Evolutionary conservation across 2,329 filamentous ascomycete species (phyloP).

Genomic region (Verruconis gallopava): DNA sequence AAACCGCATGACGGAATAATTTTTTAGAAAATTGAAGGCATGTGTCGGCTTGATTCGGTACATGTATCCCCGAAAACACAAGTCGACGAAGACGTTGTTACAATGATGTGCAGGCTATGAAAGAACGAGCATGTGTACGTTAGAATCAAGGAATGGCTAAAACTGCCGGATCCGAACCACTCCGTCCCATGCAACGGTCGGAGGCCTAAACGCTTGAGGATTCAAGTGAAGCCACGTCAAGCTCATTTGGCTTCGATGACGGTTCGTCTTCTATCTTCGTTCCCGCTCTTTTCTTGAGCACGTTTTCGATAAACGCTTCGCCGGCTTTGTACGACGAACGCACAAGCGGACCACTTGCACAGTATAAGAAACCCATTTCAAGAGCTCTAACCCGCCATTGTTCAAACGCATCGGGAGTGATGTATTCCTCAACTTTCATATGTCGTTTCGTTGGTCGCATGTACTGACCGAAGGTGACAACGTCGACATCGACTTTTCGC

Average conservation of each 20-base stretch:
- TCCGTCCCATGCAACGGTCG: too few relatives aligned
- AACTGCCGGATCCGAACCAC: too few relatives aligned
- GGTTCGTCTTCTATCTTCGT: background rate
- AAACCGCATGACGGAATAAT: too few relatives aligned
- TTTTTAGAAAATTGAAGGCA: too few relatives aligned
- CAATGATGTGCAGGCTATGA: too few relatives aligned
- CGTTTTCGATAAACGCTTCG: conserved; percentile 97
- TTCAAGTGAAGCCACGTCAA: background rate
- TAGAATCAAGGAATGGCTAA: too few relatives aligned
- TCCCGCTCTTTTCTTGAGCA: conserved; percentile 61
- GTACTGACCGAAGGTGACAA: conserved; percentile 99
- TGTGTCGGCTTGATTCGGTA: too few relatives aligned
- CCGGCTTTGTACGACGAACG: conserved; percentile 95
- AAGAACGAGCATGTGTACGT: too few relatives aligned
- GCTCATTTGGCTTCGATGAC: background rate
- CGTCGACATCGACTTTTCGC: conserved; percentile 68
- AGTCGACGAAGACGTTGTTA: too few relatives aligned
- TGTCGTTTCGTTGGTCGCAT: conserved; percentile 98
- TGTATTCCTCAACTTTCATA: conserved; percentile 91
- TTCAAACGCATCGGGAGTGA: conserved; percentile 85
- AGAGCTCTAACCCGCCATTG: conserved; percentile 80
- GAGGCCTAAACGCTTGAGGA: too few relatives aligned
- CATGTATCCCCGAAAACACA: too few relatives aligned
- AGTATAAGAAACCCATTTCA: conserved; percentile 94
- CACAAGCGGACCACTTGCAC: conserved; percentile 83